phyloP scores from a whole-genome alignment of 2,329 filamentous ascomycete species.

The Sarocladium brachiariae region DNA sequence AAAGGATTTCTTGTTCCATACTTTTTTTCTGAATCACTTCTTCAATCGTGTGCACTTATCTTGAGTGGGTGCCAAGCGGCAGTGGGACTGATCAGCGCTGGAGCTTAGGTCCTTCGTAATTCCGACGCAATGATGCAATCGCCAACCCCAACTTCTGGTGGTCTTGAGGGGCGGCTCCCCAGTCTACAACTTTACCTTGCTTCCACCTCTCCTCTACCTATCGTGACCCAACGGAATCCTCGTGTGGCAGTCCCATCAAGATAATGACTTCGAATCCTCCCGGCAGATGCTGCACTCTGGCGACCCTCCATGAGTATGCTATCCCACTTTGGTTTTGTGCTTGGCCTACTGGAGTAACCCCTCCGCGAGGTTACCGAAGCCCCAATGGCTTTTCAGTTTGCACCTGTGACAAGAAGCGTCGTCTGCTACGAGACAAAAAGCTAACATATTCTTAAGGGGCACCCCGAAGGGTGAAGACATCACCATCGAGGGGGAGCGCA shows the following conservation, averaged over 20 bases:
- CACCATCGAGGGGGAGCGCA: slow-evolving; percentile 33
- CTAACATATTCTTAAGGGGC: too few relatives aligned
- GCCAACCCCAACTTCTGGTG: not conserved
- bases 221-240: not conserved
- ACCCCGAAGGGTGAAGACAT: slow-evolving; percentile 37
- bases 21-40: slow-evolving; percentile 4
- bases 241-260: not conserved
- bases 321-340: too few relatives aligned
- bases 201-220: too few relatives aligned
- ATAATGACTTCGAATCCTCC: slow-evolving; percentile 49
- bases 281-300: slow-evolving; percentile 44
- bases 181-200: too few relatives aligned
- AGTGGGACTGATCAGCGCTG: too few relatives aligned
- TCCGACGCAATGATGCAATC: not conserved
- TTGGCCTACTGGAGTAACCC: too few relatives aligned
- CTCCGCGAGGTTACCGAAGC: too few relatives aligned
- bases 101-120: not conserved
- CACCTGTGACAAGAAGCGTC: too few relatives aligned
- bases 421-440: too few relatives aligned
- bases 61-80: not conserved
- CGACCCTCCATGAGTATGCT: slow-evolving; percentile 48
- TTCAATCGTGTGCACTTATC: not conserved
- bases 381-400: too few relatives aligned
- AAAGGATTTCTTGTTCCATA: not conserved
- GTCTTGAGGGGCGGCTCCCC: too few relatives aligned